Percentiles rank a stretch among this genome's conserved stretches.
These are phyloP conservation scores for Alternaria arbusti DNA, from an alignment of 2,329 filamentous ascomycete genomes.

Conservation along the genomic window DNA sequence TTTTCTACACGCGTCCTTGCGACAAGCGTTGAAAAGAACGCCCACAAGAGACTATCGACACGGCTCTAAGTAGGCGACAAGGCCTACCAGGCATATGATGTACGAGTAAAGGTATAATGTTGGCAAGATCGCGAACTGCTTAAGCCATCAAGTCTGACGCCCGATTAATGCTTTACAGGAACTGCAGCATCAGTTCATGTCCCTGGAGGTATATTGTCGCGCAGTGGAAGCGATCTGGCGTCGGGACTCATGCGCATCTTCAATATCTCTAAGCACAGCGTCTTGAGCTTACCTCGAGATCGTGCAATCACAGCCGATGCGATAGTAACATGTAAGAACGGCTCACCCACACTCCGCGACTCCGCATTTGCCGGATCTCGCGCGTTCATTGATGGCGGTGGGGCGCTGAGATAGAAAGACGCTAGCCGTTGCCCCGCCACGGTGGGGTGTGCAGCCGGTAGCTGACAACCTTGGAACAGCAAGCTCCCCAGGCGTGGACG, in stretches of 20 bases:
- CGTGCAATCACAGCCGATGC: not conserved
- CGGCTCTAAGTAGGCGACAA: slow-evolving; percentile 69
- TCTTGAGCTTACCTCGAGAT: not conserved
- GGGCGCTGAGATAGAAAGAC: slow-evolving; percentile 1
- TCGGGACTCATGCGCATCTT: slow-evolving; percentile 58
- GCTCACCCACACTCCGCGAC: not conserved
- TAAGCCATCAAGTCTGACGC: slow-evolving; percentile 54
- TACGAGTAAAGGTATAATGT: slow-evolving; percentile 62
- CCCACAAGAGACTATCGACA: slow-evolving; percentile 68
- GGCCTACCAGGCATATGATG: slow-evolving; percentile 66
- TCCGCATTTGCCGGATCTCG: not conserved
- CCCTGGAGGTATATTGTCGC: slow-evolving; percentile 44
- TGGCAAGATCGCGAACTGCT: slow-evolving; percentile 62
- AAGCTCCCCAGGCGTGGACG: not conserved
- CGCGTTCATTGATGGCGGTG: slow-evolving; percentile 2
- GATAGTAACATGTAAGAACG: not conserved
- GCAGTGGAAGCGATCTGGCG: slow-evolving; percentile 52
- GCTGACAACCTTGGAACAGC: not conserved
- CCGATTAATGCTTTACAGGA: not conserved
- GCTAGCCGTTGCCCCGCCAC: slow-evolving; percentile 7
- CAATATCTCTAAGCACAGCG: not conserved
- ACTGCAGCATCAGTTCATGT: not conserved
- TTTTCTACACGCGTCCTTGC: not conserved
- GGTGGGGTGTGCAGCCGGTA: slow-evolving; percentile 2
- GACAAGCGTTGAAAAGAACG: not conserved